phyloP scores from a whole-genome alignment of 2,329 filamentous ascomycete genomes.

The Aspergillus oerlinghausenensis region DNA sequence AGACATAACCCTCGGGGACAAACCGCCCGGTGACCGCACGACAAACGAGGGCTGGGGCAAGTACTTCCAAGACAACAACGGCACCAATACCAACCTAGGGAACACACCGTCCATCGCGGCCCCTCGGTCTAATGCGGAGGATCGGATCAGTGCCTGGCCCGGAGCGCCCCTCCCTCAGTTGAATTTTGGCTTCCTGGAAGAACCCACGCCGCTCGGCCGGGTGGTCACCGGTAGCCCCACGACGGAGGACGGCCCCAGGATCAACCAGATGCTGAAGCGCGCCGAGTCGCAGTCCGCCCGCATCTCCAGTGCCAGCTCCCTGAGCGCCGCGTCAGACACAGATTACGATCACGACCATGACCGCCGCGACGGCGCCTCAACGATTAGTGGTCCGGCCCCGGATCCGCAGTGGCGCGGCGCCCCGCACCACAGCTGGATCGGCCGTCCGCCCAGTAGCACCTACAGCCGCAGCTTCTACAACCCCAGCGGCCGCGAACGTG shows the following conservation, averaged over 20 bases:
- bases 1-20: constrained; percentile 9
- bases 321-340: constrained; percentile 35
- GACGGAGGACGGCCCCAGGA: constrained; percentile 30
- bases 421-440: constrained; percentile 26
- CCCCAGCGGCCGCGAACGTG: constrained; percentile 16
- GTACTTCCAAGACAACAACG: constrained; percentile 42
- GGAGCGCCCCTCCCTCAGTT: constrained; percentile 32
- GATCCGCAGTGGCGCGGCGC: constrained; percentile 19
- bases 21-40: constrained; percentile 33
- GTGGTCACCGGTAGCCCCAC: constrained; percentile 42
- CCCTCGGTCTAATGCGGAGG: constrained; percentile 26
- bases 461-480: constrained; percentile 39
- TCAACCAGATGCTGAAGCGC: constrained; percentile 26
- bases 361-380: constrained; percentile 10
- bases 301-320: constrained; percentile 41
- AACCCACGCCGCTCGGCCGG: constrained; percentile 35
- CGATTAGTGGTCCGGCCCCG: constrained; percentile 13
- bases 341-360: constrained; percentile 25
- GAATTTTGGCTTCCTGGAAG: constrained; percentile 34
- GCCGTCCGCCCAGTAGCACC: constrained; percentile 38
- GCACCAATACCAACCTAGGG: constrained; percentile 17
- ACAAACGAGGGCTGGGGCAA: constrained; percentile 48
- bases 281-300: constrained; percentile 39
- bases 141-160: constrained; percentile 39
- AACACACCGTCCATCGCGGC: constrained; percentile 14